Conservation (phyloP, 1,139 yeast species). For the Yamadazyma sp. region DNA sequence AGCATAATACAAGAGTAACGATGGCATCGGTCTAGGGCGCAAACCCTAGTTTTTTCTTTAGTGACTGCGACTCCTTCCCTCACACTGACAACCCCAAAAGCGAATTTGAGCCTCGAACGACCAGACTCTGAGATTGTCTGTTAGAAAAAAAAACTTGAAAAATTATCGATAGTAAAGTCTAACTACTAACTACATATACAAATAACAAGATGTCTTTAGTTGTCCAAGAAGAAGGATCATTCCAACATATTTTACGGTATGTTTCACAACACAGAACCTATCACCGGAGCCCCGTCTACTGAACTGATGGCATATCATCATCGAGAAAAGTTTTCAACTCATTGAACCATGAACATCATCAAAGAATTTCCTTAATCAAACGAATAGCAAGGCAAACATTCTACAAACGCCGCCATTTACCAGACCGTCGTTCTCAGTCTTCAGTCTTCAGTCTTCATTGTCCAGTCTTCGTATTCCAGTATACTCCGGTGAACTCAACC, state of each 20-base stretch:
- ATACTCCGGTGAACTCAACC: neutral
- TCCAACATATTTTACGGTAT: slow-evolving; percentile 99
- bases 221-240: slow-evolving; percentile 98
- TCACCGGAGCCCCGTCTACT: neutral
- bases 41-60: slow-evolving; percentile 4
- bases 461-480: no score
- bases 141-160: slow-evolving; percentile 8
- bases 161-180: slow-evolving; percentile 5
- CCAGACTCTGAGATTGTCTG: slow-evolving; percentile 4
- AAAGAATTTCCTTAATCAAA: neutral
- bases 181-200: slow-evolving; percentile 7
- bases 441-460: no score
- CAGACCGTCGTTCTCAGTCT: no score
- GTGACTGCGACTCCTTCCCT: slow-evolving; percentile 1
- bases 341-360: neutral
- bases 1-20: slow-evolving; percentile 5
- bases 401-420: no score
- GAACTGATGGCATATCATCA: neutral
- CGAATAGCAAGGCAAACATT: no score
- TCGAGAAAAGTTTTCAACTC: neutral
- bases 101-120: slow-evolving; percentile 8
- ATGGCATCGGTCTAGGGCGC: no score
- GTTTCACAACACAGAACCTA: slow-evolving; percentile 29
- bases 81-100: neutral
- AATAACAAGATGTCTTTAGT: slow-evolving; percentile 81